Conservation (phyloP, 2,329 filamentous ascomycete species). For the Amylocarpus encephaloides region DNA sequence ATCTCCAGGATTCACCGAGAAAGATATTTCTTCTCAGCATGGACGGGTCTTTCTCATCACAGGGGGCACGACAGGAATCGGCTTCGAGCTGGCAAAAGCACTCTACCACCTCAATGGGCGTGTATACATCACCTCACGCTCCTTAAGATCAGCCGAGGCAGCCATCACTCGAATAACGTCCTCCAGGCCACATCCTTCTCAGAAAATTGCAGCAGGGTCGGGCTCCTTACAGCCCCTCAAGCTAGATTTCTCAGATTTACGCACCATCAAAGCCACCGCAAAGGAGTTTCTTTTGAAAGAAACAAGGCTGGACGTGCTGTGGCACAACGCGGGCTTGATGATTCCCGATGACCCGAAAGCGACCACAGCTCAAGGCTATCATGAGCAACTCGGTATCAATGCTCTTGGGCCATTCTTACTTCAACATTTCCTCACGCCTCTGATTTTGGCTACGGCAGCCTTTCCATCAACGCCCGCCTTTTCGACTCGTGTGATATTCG, state of each 20-base stretch:
- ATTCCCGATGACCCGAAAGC: conserved; percentile 20
- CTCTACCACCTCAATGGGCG: conserved; percentile 24
- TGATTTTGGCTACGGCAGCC: conserved; percentile 27
- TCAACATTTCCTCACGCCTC: conserved; percentile 31
- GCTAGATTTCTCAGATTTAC: conserved; percentile 34
- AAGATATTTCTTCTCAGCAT: conserved; percentile 1
- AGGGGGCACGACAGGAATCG: conserved; percentile 14
- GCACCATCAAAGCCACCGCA: conserved; percentile 33
- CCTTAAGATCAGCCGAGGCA: conserved; percentile 31
- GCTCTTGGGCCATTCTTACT: conserved; percentile 32
- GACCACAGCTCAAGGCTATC: conserved; percentile 27
- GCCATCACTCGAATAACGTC: conserved; percentile 30
- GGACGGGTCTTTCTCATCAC: conserved; percentile 14
- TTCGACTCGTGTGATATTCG: conserved; percentile 16
- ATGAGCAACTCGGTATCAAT: conserved; percentile 33
- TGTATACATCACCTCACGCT: conserved; percentile 38
- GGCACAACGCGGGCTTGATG: conserved; percentile 36
- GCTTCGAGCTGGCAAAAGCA: conserved; percentile 13
- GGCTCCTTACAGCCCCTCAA: conserved; percentile 33
- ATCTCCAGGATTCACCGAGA: conserved; percentile 3
- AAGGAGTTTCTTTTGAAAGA: conserved; percentile 33
- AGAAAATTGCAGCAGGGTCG: conserved; percentile 13
- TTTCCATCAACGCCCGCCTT: conserved; percentile 9
- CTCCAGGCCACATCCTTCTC: too few relatives aligned
- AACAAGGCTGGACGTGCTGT: conserved; percentile 35